Base-by-base conservation (phyloP, 164 flowering plant species). In the Chimonanthus salicifolius region DNA sequence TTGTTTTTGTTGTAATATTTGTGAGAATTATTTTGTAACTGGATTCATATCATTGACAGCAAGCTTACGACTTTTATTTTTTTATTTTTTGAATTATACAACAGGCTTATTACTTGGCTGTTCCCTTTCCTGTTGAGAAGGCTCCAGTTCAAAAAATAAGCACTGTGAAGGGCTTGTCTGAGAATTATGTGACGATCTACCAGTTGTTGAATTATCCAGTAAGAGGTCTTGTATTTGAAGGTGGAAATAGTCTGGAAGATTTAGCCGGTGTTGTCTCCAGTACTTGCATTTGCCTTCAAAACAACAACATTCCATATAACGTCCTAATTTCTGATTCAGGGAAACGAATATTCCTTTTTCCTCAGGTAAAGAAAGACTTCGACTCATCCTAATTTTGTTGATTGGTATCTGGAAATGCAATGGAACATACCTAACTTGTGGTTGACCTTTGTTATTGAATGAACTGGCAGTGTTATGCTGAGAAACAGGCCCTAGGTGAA, bases 401-500 rank as follows among this genome's bases (percentile, higher is more conserved):
- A 63, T n/a, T 44, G 18, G 68, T 6, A 66, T 7, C n/a, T 66
- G 16, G 49, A 8, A 66, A 66, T 66, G 49, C 44, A 46, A 66
- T 45, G 4, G 45, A 44, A 66, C 49, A 15, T 66, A 6, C 11
- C 15, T 44, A 15, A 65, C 68, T 7, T 10, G 16, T 66, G n/a
- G 7, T 13, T 62, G 47, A n/a, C 60, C 60, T 68, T 18, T 47
- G 21, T 72, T 2, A n/a, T 58, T 46, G 49, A 13, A 8, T 71
- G 64, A 51, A 60, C 71, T 8, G 44, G 49, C 89, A 92, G 97
- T 89, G 94, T 71, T 90, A 90, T 78, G 94, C 98, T 0, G 90
- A 91, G 88, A 93, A 90, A 78, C 97, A 93, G 73, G 97, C 98
- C 3, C 89, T 88, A 49, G 94, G 94, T 9, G 88, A 87, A 77